Conservation (phyloP, 106 monocot genomes). For the Dendrobium officinale region DNA sequence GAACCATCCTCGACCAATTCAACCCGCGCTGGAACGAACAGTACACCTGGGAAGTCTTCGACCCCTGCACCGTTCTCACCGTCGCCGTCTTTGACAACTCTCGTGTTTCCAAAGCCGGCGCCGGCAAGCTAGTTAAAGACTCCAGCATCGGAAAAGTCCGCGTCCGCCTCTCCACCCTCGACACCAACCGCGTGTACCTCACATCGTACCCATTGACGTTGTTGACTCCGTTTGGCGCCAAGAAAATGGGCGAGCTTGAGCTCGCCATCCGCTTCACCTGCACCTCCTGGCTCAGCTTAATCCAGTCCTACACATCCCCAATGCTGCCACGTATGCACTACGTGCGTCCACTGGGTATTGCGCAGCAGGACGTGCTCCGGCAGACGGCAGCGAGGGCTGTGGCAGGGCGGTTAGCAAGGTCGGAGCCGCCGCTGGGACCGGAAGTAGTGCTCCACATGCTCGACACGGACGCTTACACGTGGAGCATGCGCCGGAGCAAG, state of each 20-base stretch:
- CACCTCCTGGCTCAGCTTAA: slow-evolving; percentile 33
- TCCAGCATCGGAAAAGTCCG: slow-evolving; percentile 38
- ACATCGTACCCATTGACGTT: slow-evolving; percentile 48
- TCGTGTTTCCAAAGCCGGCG: background rate
- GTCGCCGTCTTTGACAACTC: slow-evolving; percentile 67
- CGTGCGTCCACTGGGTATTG: slow-evolving; percentile 40
- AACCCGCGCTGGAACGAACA: slow-evolving; percentile 95
- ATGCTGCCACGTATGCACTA: slow-evolving; percentile 78
- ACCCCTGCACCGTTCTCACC: slow-evolving; percentile 73
- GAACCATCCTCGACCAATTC: slow-evolving; percentile 44
- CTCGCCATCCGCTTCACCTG: slow-evolving; percentile 74
- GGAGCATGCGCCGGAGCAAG: slow-evolving; percentile 74
- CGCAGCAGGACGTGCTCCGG: slow-evolving; percentile 52
- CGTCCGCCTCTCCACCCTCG: slow-evolving; percentile 61
- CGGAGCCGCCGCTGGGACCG: slow-evolving; percentile 63
- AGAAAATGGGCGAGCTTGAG: slow-evolving; percentile 72
- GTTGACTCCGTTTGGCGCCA: slow-evolving; percentile 35
- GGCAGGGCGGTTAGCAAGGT: slow-evolving; percentile 46
- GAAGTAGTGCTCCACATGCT: slow-evolving; percentile 70
- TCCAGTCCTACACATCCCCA: slow-evolving; percentile 49
- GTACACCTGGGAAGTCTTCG: slow-evolving; percentile 87
- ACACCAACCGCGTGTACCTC: slow-evolving; percentile 44
- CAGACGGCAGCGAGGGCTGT: slow-evolving; percentile 46
- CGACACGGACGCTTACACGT: slow-evolving; percentile 45
- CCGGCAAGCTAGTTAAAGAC: slow-evolving; percentile 22